These are phyloP conservation scores for Alternaria ethzedia DNA, from an alignment of 2,329 filamentous ascomycete species.

Conservation along the genomic window DNA sequence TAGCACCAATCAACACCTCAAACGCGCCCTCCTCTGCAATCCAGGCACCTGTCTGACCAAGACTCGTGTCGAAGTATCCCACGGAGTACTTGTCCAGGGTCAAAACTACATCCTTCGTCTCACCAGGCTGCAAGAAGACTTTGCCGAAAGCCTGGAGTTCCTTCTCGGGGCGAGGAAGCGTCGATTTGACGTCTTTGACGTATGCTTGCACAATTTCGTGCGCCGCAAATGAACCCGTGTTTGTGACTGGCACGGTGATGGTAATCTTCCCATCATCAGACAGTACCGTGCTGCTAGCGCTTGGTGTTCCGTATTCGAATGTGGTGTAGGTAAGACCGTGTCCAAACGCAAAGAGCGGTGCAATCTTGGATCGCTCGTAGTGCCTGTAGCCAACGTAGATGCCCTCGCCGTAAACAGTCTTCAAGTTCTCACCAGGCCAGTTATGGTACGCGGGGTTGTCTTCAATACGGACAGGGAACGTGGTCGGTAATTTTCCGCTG, in stretches of 20 bases:
- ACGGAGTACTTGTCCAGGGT: slow-evolving; percentile 56
- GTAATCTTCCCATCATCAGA: slow-evolving; percentile 54
- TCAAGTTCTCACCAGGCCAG: slow-evolving; percentile 73
- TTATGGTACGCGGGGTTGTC: slow-evolving; percentile 75
- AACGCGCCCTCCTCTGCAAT: slow-evolving; percentile 71
- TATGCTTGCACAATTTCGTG: slow-evolving; percentile 73
- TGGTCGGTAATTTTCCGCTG: slow-evolving; percentile 75
- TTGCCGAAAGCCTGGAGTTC: slow-evolving; percentile 72
- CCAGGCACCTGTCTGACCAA: slow-evolving; percentile 60
- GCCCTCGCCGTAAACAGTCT: slow-evolving; percentile 74
- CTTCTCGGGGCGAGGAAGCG: slow-evolving; percentile 70
- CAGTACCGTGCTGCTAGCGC: slow-evolving; percentile 59
- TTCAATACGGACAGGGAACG: slow-evolving; percentile 66
- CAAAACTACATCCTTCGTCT: slow-evolving; percentile 43
- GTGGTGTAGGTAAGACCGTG: slow-evolving; percentile 79
- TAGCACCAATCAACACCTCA: slow-evolving; percentile 66
- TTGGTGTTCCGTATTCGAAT: slow-evolving; percentile 68
- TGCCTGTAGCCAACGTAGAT: slow-evolving; percentile 76
- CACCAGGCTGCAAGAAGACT: slow-evolving; percentile 45
- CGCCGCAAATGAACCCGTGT: slow-evolving; percentile 64
- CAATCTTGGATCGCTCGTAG: slow-evolving; percentile 68
- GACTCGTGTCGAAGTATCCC: slow-evolving; percentile 67
- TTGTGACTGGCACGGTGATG: slow-evolving; percentile 59
- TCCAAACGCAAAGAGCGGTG: slow-evolving; percentile 75
- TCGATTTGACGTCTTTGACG: slow-evolving; percentile 67